Base-by-base conservation (phyloP, 768 basidiomycete species). In the Baorangia bicolor region DNA sequence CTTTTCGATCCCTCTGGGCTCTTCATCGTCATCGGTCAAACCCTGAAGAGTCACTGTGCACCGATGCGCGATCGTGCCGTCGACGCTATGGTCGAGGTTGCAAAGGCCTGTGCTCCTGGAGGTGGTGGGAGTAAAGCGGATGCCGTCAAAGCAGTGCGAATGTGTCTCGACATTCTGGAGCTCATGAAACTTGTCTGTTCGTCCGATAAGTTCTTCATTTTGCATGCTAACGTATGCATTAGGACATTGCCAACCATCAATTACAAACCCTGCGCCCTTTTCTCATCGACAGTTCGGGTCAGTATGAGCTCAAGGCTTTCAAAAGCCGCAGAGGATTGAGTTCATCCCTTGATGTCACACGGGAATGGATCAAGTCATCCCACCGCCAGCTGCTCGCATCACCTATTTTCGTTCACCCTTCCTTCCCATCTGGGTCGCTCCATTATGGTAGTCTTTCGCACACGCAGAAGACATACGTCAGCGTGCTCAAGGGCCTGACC, bases 161-260 rank as follows among this genome's bases (percentile, higher is more conserved):
- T 87, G 80, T 92, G 92, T 75, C 83, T 94, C 69, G 93, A 95
- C 67, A 86, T 96, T 58, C 77, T 95, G 37, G 94, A 96, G 74
- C 81, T 95, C 56, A 96, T 97, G 94, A 95, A 95, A 78, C 79
- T 97, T 65, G 94, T 91, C 66, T 66, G 90, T 82, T 40, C 57
- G 33, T 51, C 67, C 42, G 45, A 52, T 59, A 35, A 21, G 20
- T 53, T 43, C 58, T 46, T 54, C 60, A 12, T 57, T 57, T 45
- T 40, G 14, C 53, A 34, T 57, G 58, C 61, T 68, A 38, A 65
- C 61, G 57, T 59, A 58, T 58, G 28, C 27, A 66, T 39, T 65
- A 96, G 94, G 94, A 97, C 71, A 94, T 97, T 58, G 94, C 94
- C 27, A 97, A 97, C 69, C 94, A 96, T 74, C 94, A 96, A 74